Evolutionary conservation across 1,284 basidiomycete genomes (phyloP).

Genomic region (Ustilago crameri): DNA sequence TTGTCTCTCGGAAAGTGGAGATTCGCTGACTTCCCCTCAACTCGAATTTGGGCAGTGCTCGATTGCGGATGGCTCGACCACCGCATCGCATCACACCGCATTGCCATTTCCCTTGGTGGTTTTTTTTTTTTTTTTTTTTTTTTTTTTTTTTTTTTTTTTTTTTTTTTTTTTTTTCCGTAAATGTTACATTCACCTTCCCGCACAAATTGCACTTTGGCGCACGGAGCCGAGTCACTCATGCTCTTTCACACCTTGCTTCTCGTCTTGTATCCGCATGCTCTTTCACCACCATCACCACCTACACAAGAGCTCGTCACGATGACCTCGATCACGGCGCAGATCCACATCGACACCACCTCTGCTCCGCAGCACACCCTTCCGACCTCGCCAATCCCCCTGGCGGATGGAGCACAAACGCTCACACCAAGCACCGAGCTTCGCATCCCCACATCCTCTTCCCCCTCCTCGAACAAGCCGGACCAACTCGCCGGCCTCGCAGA

Average conservation of each 20-base stretch:
- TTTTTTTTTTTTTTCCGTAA: background rate
- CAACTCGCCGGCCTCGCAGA: slow-evolving; percentile 29
- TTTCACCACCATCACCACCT: slow-evolving; percentile 5
- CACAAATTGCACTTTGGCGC: background rate
- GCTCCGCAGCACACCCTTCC: slow-evolving; percentile 7
- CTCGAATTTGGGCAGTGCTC: slow-evolving; percentile 2
- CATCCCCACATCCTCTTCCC: slow-evolving; percentile 6
- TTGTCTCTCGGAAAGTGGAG: background rate
- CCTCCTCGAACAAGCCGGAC: slow-evolving; percentile 14
- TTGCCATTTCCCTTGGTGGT: too few relatives aligned
- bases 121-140: background rate
- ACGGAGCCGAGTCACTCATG: background rate
- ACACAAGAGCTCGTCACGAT: background rate
- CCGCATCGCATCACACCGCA: slow-evolving; percentile 5
- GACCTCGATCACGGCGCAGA: slow-evolving; percentile 10
- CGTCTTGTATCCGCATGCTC: background rate
- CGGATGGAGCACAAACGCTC: background rate
- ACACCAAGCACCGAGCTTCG: slow-evolving; percentile 26
- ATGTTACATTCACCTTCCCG: background rate
- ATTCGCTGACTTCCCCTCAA: background rate
- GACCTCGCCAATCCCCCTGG: slow-evolving; percentile 15
- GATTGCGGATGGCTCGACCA: slow-evolving; percentile 23
- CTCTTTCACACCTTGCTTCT: background rate
- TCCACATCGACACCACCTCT: slow-evolving; percentile 27
- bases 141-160: background rate